phyloP scores from a whole-genome alignment of 1,284 basidiomycete species.

The Fomitopsis betulina region DNA sequence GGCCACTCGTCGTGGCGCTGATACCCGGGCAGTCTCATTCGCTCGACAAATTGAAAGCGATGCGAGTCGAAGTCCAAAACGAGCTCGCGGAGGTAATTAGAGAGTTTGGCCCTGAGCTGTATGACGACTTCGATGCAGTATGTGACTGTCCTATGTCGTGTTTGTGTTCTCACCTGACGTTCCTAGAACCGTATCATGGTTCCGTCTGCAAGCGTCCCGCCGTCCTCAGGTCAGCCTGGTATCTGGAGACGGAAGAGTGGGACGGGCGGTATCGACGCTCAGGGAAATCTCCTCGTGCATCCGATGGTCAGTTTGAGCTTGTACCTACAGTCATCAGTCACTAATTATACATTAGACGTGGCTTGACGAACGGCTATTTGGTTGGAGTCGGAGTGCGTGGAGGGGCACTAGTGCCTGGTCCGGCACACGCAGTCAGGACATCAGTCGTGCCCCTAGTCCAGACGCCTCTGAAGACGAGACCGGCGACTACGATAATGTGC shows the following conservation, averaged over 20 bases:
- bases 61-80: conserved; percentile 77
- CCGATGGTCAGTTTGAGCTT: conserved; percentile 53
- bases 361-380: conserved; percentile 91
- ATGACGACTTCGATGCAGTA: conserved; percentile 86
- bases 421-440: conserved; percentile 51
- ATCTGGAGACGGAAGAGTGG: conserved; percentile 74
- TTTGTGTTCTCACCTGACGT: background rate
- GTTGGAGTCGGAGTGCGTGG: conserved; percentile 76
- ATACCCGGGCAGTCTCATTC: conserved; percentile 89
- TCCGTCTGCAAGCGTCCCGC: conserved; percentile 78
- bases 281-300: conserved; percentile 74
- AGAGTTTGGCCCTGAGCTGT: conserved; percentile 84
- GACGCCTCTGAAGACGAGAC: conserved; percentile 72
- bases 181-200: conserved; percentile 76
- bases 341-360: conserved; percentile 50
- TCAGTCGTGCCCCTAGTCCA: conserved; percentile 62
- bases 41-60: conserved; percentile 76
- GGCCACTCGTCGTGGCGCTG: conserved; percentile 87
- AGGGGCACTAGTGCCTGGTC: conserved; percentile 79
- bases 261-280: conserved; percentile 72
- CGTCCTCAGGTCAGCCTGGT: conserved; percentile 63
- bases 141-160: conserved; percentile 14
- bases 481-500: conserved; percentile 78
- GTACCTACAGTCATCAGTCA: background rate
- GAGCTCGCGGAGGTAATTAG: conserved; percentile 90